Evolutionary conservation across 495 filamentous ascomycete species (phyloP).

Genomic region (Annulohypoxylon maeteangense): DNA sequence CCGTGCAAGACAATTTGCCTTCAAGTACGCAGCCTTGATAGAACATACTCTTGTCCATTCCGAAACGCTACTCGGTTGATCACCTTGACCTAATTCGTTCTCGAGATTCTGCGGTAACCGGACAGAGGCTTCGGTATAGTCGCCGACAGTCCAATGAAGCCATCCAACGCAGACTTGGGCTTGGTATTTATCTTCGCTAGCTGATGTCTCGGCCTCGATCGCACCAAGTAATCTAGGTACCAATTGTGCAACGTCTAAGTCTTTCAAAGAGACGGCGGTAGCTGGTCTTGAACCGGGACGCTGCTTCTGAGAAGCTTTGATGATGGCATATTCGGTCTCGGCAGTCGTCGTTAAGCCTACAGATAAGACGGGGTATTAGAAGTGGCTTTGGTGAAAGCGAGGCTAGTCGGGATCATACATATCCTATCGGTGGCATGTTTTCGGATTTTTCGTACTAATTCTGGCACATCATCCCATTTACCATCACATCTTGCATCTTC

Average conservation of each 20-base stretch:
- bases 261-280: constrained; percentile 48
- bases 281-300: constrained; percentile 53
- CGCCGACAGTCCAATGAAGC: constrained; percentile 80
- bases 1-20: constrained; percentile 73
- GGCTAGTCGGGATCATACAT: constrained; percentile 67
- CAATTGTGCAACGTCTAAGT: constrained; percentile 58
- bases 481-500: constrained; percentile 88
- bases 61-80: constrained; percentile 60
- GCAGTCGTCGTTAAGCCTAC: constrained; percentile 81
- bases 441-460: constrained; percentile 87
- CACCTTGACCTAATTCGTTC: constrained; percentile 60
- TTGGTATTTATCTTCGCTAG: constrained; percentile 78
- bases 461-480: constrained; percentile 88
- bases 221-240: constrained; percentile 73
- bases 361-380: constrained; percentile 17
- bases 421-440: constrained; percentile 90
- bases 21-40: constrained; percentile 79
- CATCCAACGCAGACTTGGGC: constrained; percentile 83
- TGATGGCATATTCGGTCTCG: constrained; percentile 73
- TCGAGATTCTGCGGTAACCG: constrained; percentile 72
- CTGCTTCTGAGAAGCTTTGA: constrained; percentile 60
- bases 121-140: constrained; percentile 68
- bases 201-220: constrained; percentile 68
- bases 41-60: constrained; percentile 84
- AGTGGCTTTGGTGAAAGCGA: background rate